Percentiles rank a stretch among this genome's conserved stretches.
These are phyloP conservation scores for Elaeis guineensis DNA, from an alignment of 176 grass and related monocot species.

Conservation along the genomic window DNA sequence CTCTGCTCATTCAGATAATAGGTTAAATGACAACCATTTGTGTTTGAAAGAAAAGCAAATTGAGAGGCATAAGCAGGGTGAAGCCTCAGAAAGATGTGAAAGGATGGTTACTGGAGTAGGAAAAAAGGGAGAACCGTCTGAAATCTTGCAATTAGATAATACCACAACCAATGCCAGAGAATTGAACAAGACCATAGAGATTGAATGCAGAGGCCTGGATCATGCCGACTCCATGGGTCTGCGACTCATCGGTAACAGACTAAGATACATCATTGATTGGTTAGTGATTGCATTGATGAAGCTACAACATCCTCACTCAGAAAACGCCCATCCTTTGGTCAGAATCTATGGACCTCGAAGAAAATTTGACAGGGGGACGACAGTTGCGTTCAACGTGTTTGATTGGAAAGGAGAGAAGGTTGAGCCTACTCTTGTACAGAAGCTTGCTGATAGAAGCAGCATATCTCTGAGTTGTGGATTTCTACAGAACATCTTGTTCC, in stretches of 20 bases:
- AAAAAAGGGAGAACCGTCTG: background rate
- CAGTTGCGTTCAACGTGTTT: slow-evolving; percentile 88
- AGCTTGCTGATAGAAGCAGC: slow-evolving; percentile 76
- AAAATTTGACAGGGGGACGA: slow-evolving; percentile 66
- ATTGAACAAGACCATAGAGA: slow-evolving; percentile 18
- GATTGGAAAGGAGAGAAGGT: slow-evolving; percentile 83
- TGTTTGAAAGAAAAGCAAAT: slow-evolving; percentile 12
- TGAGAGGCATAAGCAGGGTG: background rate
- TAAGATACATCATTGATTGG: slow-evolving; percentile 88
- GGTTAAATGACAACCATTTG: background rate
- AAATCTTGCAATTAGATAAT: no score
- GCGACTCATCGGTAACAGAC: slow-evolving; percentile 51
- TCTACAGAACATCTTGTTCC: slow-evolving; percentile 65
- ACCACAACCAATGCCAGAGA: background rate
- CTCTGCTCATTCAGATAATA: background rate
- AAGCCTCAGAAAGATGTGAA: background rate
- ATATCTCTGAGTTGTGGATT: slow-evolving; percentile 77
- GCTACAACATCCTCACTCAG: slow-evolving; percentile 52
- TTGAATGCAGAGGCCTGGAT: slow-evolving; percentile 73
- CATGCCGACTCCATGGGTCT: slow-evolving; percentile 74
- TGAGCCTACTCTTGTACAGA: slow-evolving; percentile 65
- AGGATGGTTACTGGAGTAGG: background rate
- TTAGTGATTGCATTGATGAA: slow-evolving; percentile 65
- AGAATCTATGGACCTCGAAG: slow-evolving; percentile 61
- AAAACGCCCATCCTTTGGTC: slow-evolving; percentile 41